Evolutionary conservation across 352 stramenopile genomes (phyloP).

Genomic region (Globisporangium emineosum): DNA sequence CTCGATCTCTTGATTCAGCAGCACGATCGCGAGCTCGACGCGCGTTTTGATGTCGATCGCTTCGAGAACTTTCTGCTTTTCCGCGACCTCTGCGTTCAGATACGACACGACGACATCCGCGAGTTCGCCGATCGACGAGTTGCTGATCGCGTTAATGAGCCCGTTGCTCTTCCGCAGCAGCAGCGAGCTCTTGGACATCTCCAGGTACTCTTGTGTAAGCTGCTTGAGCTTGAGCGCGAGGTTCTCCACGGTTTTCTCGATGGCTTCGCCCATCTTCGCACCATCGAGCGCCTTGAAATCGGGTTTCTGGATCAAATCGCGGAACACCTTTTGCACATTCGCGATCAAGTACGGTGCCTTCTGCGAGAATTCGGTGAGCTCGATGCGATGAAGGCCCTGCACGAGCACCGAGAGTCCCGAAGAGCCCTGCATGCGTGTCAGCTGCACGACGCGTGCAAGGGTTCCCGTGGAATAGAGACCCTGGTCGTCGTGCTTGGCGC

Average conservation of each 20-base stretch:
- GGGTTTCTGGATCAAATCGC: conserved; percentile 13
- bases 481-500: conserved; percentile 11
- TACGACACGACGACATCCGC: conserved; percentile 74
- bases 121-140: conserved; percentile 55
- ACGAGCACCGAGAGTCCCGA: conserved; percentile 65
- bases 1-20: conserved; percentile 59
- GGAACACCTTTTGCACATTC: conserved; percentile 31
- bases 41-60: conserved; percentile 36
- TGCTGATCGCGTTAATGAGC: conserved; percentile 61
- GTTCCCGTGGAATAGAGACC: conserved; percentile 58
- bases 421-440: conserved; percentile 57
- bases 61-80: conserved; percentile 65
- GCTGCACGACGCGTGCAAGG: conserved; percentile 69
- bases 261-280: conserved; percentile 5
- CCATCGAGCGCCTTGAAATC: conserved; percentile 16
- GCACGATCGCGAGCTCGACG: conserved; percentile 42
- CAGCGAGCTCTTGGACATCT: conserved; percentile 59
- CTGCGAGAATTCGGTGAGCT: conserved; percentile 44
- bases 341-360: conserved; percentile 60
- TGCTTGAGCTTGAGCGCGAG: conserved; percentile 53
- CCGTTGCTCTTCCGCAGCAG: conserved; percentile 53
- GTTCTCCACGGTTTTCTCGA: conserved; percentile 30
- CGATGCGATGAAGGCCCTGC: conserved; percentile 54
- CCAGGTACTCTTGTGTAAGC: conserved; percentile 62
- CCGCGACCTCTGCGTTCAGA: conserved; percentile 43